phyloP scores from a whole-genome alignment of 148 eudicot species.

The Silene uniflora region DNA sequence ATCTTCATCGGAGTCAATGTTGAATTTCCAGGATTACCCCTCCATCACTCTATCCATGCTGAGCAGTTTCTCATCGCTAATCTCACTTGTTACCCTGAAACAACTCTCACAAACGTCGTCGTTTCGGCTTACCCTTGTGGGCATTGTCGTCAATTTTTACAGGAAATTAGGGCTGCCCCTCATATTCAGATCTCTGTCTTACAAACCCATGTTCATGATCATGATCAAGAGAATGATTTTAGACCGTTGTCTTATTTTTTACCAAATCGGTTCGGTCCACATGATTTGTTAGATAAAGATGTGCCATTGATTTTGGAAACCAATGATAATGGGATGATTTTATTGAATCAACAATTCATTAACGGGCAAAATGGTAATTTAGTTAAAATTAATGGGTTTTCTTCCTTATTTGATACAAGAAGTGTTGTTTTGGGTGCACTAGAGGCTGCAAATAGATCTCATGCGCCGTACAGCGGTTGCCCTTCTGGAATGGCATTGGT shows the following conservation, averaged over 20 bases:
- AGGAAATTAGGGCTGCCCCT: slow-evolving; percentile 61
- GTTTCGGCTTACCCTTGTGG: slow-evolving; percentile 94
- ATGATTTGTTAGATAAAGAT: slow-evolving; percentile 48
- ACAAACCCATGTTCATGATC: neutral
- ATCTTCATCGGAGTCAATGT: slow-evolving; percentile 78
- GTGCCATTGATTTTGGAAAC: slow-evolving; percentile 60
- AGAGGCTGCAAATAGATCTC: slow-evolving; percentile 59
- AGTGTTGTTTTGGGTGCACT: slow-evolving; percentile 41
- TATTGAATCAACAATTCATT: neutral
- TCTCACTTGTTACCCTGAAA: slow-evolving; percentile 38
- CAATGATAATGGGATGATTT: slow-evolving; percentile 35
- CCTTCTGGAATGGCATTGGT: slow-evolving; percentile 69
- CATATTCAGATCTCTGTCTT: slow-evolving; percentile 48
- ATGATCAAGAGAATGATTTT: neutral
- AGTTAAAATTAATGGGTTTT: slow-evolving; percentile 24
- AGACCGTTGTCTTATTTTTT: slow-evolving; percentile 41
- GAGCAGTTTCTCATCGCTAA: slow-evolving; percentile 80
- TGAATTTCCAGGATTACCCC: slow-evolving; percentile 70
- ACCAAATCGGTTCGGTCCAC: slow-evolving; percentile 68
- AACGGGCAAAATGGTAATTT: neutral
- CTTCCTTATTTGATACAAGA: neutral
- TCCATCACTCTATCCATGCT: slow-evolving; percentile 87
- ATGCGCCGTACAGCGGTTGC: slow-evolving; percentile 63
- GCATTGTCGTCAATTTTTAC: slow-evolving; percentile 95
- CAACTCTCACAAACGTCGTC: slow-evolving; percentile 46